These are phyloP conservation scores for Cadophora gregata DNA, from an alignment of 2,329 filamentous ascomycete species.

Conservation along the genomic window DNA sequence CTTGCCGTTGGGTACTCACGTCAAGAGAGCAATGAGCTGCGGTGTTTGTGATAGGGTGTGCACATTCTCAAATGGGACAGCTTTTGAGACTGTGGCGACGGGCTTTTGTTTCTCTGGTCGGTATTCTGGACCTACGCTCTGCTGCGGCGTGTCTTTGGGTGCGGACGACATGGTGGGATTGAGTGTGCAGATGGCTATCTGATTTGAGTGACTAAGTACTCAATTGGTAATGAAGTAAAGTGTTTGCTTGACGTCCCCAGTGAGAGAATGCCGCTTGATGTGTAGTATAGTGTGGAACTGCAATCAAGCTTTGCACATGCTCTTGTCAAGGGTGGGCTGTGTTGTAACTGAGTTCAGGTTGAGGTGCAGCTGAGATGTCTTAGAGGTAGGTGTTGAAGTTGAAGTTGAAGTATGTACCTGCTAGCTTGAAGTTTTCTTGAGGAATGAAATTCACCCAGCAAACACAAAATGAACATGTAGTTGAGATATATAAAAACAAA, in stretches of 20 bases:
- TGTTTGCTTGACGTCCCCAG: not conserved
- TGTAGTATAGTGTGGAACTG: not conserved
- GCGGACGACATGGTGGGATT: conserved; percentile 35
- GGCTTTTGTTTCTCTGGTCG: conserved; percentile 78
- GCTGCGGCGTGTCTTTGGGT: conserved; percentile 53
- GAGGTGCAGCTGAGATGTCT: not conserved
- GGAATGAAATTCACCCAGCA: not conserved
- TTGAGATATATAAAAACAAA: not conserved
- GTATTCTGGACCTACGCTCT: conserved; percentile 83
- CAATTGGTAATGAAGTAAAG: not conserved
- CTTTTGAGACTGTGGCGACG: conserved; percentile 85
- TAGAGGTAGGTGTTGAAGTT: not conserved
- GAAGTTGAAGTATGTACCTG: not conserved
- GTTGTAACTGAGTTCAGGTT: not conserved
- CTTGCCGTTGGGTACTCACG: conserved; percentile 66
- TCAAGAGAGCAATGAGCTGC: conserved; percentile 94
- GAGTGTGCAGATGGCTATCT: not conserved
- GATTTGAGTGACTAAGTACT: not conserved
- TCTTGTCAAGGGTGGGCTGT: conserved; percentile 14
- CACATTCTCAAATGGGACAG: conserved; percentile 83
- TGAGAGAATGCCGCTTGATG: not conserved
- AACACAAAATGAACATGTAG: not conserved
- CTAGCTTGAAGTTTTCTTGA: not conserved
- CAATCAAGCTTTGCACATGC: conserved; percentile 9
- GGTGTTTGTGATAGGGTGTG: conserved; percentile 91